Evolutionary conservation across 2,329 filamentous ascomycete species (phyloP).

Genomic region (Pseudocercospora pini-densiflorae): DNA sequence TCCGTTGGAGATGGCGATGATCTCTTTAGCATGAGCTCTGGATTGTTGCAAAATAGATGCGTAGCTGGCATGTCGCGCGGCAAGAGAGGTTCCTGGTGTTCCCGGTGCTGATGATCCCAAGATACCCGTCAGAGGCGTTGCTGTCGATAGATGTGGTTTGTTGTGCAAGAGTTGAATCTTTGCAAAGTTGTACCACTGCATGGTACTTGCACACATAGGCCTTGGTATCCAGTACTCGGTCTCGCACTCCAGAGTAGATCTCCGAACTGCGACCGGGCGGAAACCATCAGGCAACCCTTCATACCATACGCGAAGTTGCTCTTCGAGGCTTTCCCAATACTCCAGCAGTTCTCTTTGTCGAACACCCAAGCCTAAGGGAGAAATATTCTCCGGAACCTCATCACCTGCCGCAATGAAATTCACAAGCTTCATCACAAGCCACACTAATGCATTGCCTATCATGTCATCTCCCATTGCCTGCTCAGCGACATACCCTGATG

Average conservation of each 20-base stretch:
- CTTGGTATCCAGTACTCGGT: constrained; percentile 65
- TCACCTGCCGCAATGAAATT: constrained; percentile 67
- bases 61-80: constrained; percentile 60
- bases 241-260: constrained; percentile 15
- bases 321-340: constrained; percentile 60
- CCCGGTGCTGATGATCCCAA: constrained; percentile 8
- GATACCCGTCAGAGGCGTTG: constrained; percentile 12
- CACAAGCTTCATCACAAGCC: constrained; percentile 68
- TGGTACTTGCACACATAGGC: constrained; percentile 67
- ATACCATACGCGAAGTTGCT: constrained; percentile 64
- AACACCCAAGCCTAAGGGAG: constrained; percentile 49
- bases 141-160: constrained; percentile 60
- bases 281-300: constrained; percentile 64
- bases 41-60: constrained; percentile 61
- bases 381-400: constrained; percentile 47
- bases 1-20: constrained; percentile 63
- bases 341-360: constrained; percentile 56
- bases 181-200: constrained; percentile 69
- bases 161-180: constrained; percentile 66
- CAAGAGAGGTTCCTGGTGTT: constrained; percentile 49
- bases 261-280: constrained; percentile 55
- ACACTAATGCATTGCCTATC: constrained; percentile 67
- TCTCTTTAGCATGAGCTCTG: constrained; percentile 63
- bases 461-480: constrained; percentile 65
- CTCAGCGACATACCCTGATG: constrained; percentile 47